phyloP scores from a whole-genome alignment of 768 basidiomycete genomes.

The Austroboletus eburneus region DNA sequence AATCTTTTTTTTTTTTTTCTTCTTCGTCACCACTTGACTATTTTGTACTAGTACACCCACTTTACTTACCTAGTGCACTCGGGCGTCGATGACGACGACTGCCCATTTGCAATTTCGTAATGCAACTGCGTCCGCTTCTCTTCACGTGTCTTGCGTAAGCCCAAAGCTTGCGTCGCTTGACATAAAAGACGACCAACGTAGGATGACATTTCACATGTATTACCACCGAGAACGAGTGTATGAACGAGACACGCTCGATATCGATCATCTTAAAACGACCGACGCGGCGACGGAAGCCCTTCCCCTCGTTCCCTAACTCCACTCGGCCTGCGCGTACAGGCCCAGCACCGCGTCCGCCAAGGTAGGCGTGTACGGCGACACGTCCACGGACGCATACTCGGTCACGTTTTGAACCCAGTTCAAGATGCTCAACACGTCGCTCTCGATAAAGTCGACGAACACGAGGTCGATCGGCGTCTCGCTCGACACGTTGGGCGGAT shows the following conservation, averaged over 20 bases:
- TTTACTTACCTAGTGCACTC: no score
- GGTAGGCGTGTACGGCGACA: slow-evolving; percentile 49
- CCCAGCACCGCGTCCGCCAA: slow-evolving; percentile 36
- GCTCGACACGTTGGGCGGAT: slow-evolving; percentile 45
- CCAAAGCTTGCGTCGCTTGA: no score
- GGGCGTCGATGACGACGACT: no score
- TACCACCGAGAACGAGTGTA: no score
- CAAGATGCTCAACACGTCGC: slow-evolving; percentile 46
- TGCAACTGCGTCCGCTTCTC: no score
- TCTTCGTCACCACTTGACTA: no score
- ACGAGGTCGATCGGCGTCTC: slow-evolving; percentile 65
- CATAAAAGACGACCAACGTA: no score
- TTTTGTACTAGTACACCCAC: slow-evolving; percentile 1
- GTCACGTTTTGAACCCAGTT: slow-evolving; percentile 51
- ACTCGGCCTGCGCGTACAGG: slow-evolving; percentile 35
- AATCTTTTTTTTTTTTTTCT: not conserved
- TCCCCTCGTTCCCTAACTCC: slow-evolving; percentile 12
- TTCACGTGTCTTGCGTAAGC: no score
- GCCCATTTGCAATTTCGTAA: no score
- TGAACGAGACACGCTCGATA: not conserved
- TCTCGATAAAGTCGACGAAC: slow-evolving; percentile 67
- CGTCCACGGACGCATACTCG: slow-evolving; percentile 50
- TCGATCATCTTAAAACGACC: not conserved
- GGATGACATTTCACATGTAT: no score
- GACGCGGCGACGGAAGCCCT: no score